phyloP scores from a whole-genome alignment of 2,329 filamentous ascomycete species.

The Thielaviopsis populi region DNA sequence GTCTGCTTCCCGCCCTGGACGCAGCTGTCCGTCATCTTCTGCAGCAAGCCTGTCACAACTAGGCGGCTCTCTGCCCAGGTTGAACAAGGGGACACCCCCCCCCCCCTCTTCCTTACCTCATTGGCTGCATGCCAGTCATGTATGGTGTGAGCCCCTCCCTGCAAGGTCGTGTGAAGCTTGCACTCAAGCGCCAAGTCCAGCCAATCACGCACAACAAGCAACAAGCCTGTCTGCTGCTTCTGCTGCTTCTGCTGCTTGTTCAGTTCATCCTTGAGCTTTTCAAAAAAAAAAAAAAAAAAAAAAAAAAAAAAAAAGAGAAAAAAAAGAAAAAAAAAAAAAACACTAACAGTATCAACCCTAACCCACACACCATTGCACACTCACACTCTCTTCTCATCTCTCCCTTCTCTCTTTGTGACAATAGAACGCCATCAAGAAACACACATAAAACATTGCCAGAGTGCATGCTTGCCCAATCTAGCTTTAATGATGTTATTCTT shows the following conservation, averaged over 20 bases:
- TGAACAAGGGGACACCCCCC: too few relatives aligned
- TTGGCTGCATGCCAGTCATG: background rate
- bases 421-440: background rate
- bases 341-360: background rate
- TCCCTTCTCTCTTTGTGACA: background rate
- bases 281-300: background rate
- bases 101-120: background rate
- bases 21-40: background rate
- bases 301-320: background rate
- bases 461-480: background rate
- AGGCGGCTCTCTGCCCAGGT: too few relatives aligned
- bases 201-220: constrained; percentile 1
- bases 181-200: background rate
- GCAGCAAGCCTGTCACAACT: background rate
- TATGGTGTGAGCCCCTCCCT: background rate
- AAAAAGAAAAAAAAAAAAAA: background rate
- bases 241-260: too few relatives aligned
- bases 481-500: background rate
- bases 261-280: background rate
- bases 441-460: background rate
- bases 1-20: background rate
- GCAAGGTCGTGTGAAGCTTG: background rate
- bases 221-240: background rate
- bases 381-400: too few relatives aligned
- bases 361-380: background rate